Conservation (phyloP, 1,139 yeast species). For the Kodamaea fungicola region DNA sequence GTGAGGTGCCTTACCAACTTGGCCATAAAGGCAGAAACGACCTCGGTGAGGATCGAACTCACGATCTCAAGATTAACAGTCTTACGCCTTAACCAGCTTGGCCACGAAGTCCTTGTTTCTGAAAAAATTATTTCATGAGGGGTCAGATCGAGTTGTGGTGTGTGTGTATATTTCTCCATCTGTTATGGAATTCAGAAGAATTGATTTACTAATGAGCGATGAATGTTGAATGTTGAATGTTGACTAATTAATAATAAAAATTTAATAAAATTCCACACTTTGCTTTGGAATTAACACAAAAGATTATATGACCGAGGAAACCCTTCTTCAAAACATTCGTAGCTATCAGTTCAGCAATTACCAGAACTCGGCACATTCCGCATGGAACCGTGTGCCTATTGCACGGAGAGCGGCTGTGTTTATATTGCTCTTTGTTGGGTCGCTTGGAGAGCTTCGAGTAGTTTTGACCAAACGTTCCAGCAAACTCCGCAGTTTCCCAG, state of each 20-base stretch:
- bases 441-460: constrained; percentile 70
- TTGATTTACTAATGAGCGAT: no score
- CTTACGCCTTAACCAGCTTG: constrained; percentile 18
- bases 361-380: constrained; percentile 30
- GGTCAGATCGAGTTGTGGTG: no score
- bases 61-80: constrained; percentile 17
- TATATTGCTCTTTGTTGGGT: constrained; percentile 66
- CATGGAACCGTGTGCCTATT: constrained; percentile 59
- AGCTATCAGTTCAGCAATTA: constrained; percentile 23
- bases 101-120: constrained; percentile 16
- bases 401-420: constrained; percentile 75
- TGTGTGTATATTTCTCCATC: no score
- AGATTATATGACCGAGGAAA: constrained; percentile 15
- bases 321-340: constrained; percentile 20
- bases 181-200: no score
- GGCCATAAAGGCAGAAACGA: constrained; percentile 33
- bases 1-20: constrained; percentile 93
- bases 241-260: not conserved
- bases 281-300: not conserved
- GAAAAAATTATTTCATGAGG: not conserved
- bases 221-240: not conserved
- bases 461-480: constrained; percentile 75
- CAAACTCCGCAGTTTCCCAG: constrained; percentile 67
- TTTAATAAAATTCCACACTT: not conserved
- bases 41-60: constrained; percentile 17